A percentile compares a stretch with the other conserved stretches of the same genome.
Evolutionary conservation across 139 green algal genomes (phyloP).

Genomic region (Gonium pectorale): DNA sequence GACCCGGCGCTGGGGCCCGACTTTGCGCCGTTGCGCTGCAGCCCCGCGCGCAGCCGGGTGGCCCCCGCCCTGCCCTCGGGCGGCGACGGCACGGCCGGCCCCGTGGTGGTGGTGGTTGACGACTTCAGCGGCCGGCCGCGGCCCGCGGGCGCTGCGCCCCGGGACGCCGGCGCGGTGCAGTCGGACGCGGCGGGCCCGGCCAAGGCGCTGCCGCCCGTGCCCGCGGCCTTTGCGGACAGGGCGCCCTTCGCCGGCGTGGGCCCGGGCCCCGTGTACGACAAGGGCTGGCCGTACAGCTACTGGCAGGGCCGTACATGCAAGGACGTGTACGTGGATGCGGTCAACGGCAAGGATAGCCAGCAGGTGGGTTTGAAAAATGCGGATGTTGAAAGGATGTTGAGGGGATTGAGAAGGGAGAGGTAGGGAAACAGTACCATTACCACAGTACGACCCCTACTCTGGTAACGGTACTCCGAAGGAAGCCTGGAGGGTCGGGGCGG

Average conservation of each 20-base stretch:
- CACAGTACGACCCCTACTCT: too few species aligned
- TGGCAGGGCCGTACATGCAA: conserved; percentile 23
- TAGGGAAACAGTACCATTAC: too few species aligned
- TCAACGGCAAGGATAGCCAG: conserved; percentile 23
- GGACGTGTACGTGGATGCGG: conserved; percentile 39
- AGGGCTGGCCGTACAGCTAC: conserved; percentile 29
- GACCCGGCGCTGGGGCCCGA: conserved; percentile 8
- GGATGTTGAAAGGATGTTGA: too few species aligned
- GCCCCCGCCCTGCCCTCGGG: not conserved
- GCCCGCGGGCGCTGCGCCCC: not conserved
- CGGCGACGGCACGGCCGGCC: too few species aligned
- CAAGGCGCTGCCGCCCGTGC: conserved; percentile 22
- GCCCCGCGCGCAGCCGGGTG: not conserved
- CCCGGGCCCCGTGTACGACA: conserved; percentile 1
- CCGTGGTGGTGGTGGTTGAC: conserved; percentile 2
- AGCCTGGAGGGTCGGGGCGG: too few species aligned
- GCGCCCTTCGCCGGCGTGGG: not conserved
- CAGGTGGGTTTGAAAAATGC: too few species aligned
- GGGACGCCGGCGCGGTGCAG: conserved; percentile 34
- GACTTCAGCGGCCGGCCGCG: conserved; percentile 38
- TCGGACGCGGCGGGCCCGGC: not conserved
- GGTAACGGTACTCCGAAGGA: too few species aligned
- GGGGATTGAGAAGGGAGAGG: too few species aligned
- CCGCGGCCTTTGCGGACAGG: not conserved
- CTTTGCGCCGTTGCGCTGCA: conserved; percentile 26